Evolutionary conservation across 2,329 filamentous ascomycete species (phyloP).

Genomic region (Amphichorda felina): DNA sequence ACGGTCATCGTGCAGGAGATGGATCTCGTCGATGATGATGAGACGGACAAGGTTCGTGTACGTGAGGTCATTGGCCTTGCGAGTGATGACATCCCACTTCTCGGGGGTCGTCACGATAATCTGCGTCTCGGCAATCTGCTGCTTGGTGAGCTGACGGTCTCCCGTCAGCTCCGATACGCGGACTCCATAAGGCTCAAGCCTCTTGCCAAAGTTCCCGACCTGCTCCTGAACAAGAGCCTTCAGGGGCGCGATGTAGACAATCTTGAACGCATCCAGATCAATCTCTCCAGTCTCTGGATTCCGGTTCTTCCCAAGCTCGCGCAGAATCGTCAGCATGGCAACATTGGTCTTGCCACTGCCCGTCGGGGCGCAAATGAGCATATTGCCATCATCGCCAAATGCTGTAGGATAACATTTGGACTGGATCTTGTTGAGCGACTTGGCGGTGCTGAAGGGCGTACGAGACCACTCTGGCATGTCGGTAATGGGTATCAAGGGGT

Average conservation of each 20-base stretch:
- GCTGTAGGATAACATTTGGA: conserved; percentile 85
- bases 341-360: conserved; percentile 98
- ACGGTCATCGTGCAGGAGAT: conserved; percentile 93
- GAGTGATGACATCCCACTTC: conserved; percentile 98
- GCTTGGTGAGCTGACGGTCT: conserved; percentile 95
- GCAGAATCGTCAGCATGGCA: conserved; percentile 90
- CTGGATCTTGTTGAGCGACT: conserved; percentile 89
- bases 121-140: conserved; percentile 95
- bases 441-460: conserved; percentile 71
- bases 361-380: conserved; percentile 95
- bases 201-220: conserved; percentile 91
- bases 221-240: conserved; percentile 97
- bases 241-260: conserved; percentile 91
- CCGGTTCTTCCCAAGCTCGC: conserved; percentile 92
- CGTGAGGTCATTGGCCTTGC: conserved; percentile 91
- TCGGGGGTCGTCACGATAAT: conserved; percentile 97
- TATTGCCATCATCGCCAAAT: conserved; percentile 89
- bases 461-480: conserved; percentile 91
- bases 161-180: conserved; percentile 92
- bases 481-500: conserved; percentile 70
- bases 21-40: conserved; percentile 96
- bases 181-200: conserved; percentile 83
- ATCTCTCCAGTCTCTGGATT: conserved; percentile 86
- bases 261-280: conserved; percentile 93
- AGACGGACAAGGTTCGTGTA: conserved; percentile 96